Percentiles rank a stretch among this genome's conserved stretches.
phyloP scores from a whole-genome alignment of 805 yeast species.

The Spathaspora arborariae region DNA sequence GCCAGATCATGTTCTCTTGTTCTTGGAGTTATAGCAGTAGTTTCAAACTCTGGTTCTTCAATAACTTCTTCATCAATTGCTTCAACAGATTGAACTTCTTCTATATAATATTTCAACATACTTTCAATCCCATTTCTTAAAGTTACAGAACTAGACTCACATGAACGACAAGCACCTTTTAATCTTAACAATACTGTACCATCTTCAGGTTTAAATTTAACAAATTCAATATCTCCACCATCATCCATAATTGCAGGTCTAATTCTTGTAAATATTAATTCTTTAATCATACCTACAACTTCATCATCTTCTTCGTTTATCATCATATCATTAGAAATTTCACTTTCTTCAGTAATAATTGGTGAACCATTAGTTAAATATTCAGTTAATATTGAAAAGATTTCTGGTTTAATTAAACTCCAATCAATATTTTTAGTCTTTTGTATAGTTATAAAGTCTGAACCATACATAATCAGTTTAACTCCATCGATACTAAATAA shows the following conservation, averaged over 20 bases:
- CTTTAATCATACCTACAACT: conserved; percentile 62
- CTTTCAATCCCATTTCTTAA: conserved; percentile 66
- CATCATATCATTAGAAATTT: conserved; percentile 35
- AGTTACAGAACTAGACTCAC: conserved; percentile 64
- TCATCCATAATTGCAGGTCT: conserved; percentile 75
- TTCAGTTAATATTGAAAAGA: conserved; percentile 56
- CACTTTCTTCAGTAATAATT: conserved; percentile 36
- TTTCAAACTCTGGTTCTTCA: conserved; percentile 5
- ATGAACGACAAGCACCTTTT: conserved; percentile 71
- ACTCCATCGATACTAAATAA: conserved; percentile 76
- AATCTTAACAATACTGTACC: conserved; percentile 59
- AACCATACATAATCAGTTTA: conserved; percentile 72
- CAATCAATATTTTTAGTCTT: conserved; percentile 53
- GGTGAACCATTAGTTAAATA: conserved; percentile 54
- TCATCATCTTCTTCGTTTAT: conserved; percentile 64
- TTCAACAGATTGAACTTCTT: conserved; percentile 58
- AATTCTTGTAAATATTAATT: conserved; percentile 63
- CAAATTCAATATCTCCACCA: conserved; percentile 72
- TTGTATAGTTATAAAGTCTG: conserved; percentile 80
- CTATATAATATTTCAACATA: conserved; percentile 67
- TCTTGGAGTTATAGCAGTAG: conserved; percentile 19
- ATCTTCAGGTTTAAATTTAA: conserved; percentile 47
- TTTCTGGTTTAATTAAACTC: conserved; percentile 64
- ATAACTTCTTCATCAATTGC: conserved; percentile 41
- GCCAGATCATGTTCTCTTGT: conserved; percentile 15